A percentile compares a stretch with the other conserved stretches of the same genome.
These are phyloP conservation scores for Ambrosiella xylebori DNA, from an alignment of 2,329 filamentous ascomycete species.

Conservation along the genomic window DNA sequence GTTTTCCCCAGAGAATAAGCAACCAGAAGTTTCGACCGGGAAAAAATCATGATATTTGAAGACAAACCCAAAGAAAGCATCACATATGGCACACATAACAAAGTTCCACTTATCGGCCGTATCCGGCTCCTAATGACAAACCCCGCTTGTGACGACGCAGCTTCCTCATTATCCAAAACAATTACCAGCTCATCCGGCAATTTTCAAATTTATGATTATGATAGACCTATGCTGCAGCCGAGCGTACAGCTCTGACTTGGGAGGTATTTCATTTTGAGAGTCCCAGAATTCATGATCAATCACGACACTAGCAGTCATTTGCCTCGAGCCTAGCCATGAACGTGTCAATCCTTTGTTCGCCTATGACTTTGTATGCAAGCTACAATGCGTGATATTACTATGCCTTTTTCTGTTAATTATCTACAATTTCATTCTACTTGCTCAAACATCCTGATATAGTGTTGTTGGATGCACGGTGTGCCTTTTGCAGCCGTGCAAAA, in stretches of 20 bases:
- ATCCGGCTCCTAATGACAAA: neutral
- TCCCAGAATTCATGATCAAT: too few species aligned
- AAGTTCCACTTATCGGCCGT: neutral
- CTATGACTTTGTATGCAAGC: neutral
- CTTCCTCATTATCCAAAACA: neutral
- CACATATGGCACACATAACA: neutral
- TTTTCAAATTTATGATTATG: neutral
- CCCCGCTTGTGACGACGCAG: neutral
- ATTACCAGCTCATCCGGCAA: neutral
- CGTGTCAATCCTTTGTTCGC: neutral
- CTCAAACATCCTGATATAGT: neutral
- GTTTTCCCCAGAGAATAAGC: too few species aligned
- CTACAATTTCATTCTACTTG: neutral
- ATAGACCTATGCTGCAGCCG: neutral
- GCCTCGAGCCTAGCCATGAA: neutral
- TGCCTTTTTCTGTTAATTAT: neutral
- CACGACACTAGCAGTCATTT: neutral
- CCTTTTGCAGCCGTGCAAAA: neutral
- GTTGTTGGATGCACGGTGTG: neutral
- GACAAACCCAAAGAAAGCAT: neutral
- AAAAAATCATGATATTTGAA: neutral
- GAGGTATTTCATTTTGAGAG: too few species aligned
- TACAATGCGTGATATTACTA: neutral
- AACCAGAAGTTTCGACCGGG: neutral
- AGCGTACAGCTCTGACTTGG: too few species aligned